A percentile compares a stretch with the other conserved stretches of the same genome.
These are phyloP conservation scores for Sphaerosporella brunnea DNA, from an alignment of 495 filamentous ascomycete genomes.

Conservation along the genomic window DNA sequence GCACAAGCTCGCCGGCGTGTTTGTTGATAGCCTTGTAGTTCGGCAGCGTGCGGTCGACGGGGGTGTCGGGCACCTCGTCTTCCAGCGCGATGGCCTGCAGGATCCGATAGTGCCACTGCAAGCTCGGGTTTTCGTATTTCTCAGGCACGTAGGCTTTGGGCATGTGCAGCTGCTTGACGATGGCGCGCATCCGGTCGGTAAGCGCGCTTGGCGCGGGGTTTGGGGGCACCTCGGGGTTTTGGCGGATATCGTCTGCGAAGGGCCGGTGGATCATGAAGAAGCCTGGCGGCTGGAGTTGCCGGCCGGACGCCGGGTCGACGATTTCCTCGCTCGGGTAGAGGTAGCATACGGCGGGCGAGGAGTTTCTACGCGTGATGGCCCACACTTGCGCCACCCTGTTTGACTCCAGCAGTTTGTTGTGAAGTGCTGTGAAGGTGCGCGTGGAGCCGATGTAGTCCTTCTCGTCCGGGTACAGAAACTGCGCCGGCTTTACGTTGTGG, in stretches of 20 bases:
- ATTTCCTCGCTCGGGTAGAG: conserved; percentile 57
- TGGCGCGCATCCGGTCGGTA: conserved; percentile 59
- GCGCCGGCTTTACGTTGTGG: conserved; percentile 69
- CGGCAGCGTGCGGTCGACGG: conserved; percentile 70
- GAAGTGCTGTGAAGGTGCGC: conserved; percentile 77
- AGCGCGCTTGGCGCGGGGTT: conserved; percentile 49
- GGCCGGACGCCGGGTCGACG: conserved; percentile 40
- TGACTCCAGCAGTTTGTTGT: conserved; percentile 62
- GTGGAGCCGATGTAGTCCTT: conserved; percentile 77
- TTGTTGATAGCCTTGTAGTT: conserved; percentile 75
- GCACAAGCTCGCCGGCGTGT: conserved; percentile 57
- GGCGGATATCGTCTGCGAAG: conserved; percentile 76
- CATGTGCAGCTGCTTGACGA: conserved; percentile 76
- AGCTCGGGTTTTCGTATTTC: conserved; percentile 81
- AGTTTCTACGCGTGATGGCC: conserved; percentile 70
- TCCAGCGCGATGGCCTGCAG: conserved; percentile 83
- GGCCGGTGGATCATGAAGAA: conserved; percentile 81
- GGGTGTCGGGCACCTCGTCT: conserved; percentile 66
- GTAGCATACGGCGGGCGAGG: conserved; percentile 57
- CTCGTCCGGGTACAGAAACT: conserved; percentile 90
- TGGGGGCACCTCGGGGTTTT: conserved; percentile 40
- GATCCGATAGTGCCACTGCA: conserved; percentile 97
- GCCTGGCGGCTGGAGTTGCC: conserved; percentile 59
- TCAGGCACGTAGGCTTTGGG: conserved; percentile 73
- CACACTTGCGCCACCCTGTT: conserved; percentile 72